These are phyloP conservation scores for Salix udensis DNA, from an alignment of 345 rosid species.

Conservation along the genomic window DNA sequence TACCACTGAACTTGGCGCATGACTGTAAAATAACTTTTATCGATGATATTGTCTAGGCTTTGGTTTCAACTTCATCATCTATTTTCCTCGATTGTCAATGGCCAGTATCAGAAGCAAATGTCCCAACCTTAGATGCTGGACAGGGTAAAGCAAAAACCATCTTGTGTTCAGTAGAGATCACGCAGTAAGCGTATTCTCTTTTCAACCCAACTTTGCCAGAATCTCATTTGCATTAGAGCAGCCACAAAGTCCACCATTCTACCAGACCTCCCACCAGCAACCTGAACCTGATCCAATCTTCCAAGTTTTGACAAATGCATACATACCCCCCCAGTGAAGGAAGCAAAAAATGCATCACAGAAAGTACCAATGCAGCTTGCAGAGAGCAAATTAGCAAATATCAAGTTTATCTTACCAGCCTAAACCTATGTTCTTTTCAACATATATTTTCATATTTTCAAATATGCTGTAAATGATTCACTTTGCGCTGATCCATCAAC, in stretches of 20 bases:
- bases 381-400: neutral
- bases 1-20: too few relatives aligned
- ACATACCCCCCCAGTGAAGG: neutral
- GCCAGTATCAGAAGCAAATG: too few relatives aligned
- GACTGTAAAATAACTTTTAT: too few relatives aligned
- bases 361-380: neutral
- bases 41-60: too few relatives aligned
- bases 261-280: neutral
- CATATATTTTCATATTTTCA: neutral
- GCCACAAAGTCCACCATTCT: neutral
- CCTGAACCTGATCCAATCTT: neutral
- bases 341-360: neutral
- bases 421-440: neutral
- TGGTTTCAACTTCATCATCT: too few relatives aligned
- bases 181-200: neutral
- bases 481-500: neutral
- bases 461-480: neutral
- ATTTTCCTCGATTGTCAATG: too few relatives aligned
- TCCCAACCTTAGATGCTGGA: too few relatives aligned
- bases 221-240: neutral
- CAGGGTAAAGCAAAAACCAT: too few relatives aligned
- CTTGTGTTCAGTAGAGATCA: too few relatives aligned
- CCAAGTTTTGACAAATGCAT: neutral
- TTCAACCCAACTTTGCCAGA: neutral
- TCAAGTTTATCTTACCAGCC: neutral